A percentile compares a stretch with the other conserved stretches of the same genome.
Conservation (phyloP, 73 alveolate species). For the Tetrahymena elliotti region DNA sequence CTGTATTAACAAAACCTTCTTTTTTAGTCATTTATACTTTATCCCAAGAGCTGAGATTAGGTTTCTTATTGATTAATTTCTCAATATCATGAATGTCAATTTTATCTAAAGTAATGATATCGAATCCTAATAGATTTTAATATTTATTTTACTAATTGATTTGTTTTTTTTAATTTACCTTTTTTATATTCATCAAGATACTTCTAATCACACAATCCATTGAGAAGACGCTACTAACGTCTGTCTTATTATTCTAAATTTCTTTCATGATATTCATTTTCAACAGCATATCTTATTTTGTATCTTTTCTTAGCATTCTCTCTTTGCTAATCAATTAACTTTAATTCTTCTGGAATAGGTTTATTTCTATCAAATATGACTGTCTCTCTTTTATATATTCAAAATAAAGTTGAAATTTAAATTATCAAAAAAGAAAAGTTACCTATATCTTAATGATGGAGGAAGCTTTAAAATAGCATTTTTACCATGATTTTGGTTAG, state of each 20-base stretch:
- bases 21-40: background rate
- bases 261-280: background rate
- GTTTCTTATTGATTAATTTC: background rate
- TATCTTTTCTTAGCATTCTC: background rate
- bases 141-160: background rate
- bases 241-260: background rate
- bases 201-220: background rate
- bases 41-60: background rate
- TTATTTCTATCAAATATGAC: background rate
- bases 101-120: background rate
- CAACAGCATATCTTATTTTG: background rate
- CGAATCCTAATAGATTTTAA: background rate
- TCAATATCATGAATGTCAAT: background rate
- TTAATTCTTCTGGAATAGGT: background rate
- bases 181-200: background rate
- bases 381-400: background rate
- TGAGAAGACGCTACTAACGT: background rate
- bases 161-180: background rate
- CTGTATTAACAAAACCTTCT: background rate
- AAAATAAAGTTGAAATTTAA: background rate
- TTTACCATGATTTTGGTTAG: background rate
- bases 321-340: background rate
- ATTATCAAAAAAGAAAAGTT: background rate
- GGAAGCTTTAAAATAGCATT: background rate
- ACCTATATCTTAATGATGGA: background rate